phyloP scores from a whole-genome alignment of 2,329 filamentous ascomycete genomes.

The Trichocomaceae sp. region DNA sequence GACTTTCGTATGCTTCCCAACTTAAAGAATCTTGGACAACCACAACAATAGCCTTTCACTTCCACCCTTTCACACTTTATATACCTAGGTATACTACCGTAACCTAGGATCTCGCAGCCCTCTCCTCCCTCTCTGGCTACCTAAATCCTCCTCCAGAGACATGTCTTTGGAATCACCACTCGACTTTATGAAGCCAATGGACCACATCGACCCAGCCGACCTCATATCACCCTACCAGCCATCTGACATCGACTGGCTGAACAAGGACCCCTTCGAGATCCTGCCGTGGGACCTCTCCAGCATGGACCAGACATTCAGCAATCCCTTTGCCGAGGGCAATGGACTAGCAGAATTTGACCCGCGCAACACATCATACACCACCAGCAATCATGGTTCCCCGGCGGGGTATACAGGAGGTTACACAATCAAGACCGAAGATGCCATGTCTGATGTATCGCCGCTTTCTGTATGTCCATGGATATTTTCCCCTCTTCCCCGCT shows the following conservation, averaged over 20 bases:
- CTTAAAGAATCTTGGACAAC: background rate
- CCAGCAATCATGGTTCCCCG: slow-evolving; percentile 3
- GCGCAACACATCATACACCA: slow-evolving; percentile 2
- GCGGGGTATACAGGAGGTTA: slow-evolving; percentile 9
- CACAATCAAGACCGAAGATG: slow-evolving; percentile 11
- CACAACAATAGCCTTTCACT: no score
- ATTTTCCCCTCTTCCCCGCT: background rate
- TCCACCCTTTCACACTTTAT: no score
- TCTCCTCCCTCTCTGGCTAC: no score
- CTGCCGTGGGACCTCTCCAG: slow-evolving; percentile 10
- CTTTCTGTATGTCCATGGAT: slow-evolving; percentile 11
- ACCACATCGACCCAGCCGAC: slow-evolving; percentile 7
- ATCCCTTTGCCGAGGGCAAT: slow-evolving; percentile 2
- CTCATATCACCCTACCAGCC: slow-evolving; percentile 6
- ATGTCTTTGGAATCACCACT: slow-evolving; percentile 10
- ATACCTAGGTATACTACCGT: no score
- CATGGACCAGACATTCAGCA: slow-evolving; percentile 7
- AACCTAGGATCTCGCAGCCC: no score
- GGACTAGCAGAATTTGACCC: slow-evolving; percentile 7
- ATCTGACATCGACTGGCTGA: slow-evolving; percentile 11
- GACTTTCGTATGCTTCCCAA: no score
- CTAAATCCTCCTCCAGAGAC: background rate
- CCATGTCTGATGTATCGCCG: slow-evolving; percentile 10
- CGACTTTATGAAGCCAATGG: slow-evolving; percentile 10
- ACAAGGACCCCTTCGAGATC: slow-evolving; percentile 10